A percentile compares a stretch with the other conserved stretches of the same genome.
Conservation (phyloP, 257 asterid genomes). For the Rubia yunnanensis region DNA sequence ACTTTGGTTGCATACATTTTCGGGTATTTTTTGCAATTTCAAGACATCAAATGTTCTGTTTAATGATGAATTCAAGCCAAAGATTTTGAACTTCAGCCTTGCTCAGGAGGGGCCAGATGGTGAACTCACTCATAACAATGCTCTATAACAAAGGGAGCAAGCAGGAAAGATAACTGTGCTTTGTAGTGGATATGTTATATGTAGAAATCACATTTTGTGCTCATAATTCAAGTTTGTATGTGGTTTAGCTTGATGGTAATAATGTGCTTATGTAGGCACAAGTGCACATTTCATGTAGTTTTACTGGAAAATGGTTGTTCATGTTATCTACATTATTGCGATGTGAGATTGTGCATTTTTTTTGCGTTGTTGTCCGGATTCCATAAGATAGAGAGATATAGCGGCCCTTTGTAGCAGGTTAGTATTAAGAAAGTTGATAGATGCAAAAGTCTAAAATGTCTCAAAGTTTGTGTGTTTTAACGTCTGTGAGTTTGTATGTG, state of each 20-base stretch:
- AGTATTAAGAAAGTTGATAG: conserved; percentile 1
- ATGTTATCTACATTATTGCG: background rate
- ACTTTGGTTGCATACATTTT: no score
- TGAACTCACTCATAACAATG: conserved; percentile 54
- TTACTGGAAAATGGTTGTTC: background rate
- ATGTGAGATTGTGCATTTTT: background rate
- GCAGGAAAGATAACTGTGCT: background rate
- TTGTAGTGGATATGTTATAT: background rate
- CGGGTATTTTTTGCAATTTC: conserved; percentile 86
- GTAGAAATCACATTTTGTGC: background rate
- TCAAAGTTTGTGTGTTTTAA: background rate
- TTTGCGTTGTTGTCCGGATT: conserved; percentile 2
- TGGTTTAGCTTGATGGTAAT: background rate
- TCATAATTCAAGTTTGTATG: background rate
- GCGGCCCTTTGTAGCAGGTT: background rate
- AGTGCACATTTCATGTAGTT: background rate
- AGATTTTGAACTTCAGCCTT: conserved; percentile 81
- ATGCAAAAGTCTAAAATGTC: background rate
- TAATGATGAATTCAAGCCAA: conserved; percentile 58
- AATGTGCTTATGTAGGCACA: background rate
- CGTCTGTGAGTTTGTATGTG: background rate
- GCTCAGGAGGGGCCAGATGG: conserved; percentile 85
- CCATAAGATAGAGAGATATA: conserved; percentile 8
- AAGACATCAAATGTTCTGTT: conserved; percentile 68
- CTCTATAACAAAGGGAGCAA: background rate